Base-by-base conservation (phyloP, 1,284 basidiomycete genomes). In the Cutaneotrichosporon daszewskae region DNA sequence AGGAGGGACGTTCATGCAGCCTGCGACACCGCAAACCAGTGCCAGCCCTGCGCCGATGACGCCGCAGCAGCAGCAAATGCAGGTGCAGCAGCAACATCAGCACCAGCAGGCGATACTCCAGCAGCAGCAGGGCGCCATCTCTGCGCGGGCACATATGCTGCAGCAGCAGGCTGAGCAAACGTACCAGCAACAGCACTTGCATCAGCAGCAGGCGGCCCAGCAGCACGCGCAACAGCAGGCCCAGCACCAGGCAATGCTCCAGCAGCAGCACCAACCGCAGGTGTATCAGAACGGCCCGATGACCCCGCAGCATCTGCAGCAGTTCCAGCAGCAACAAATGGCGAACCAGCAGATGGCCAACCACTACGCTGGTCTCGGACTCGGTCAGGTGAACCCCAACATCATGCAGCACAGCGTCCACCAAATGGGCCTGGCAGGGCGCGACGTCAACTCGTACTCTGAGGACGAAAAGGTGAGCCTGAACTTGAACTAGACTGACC, bases 401-500 rank as follows among this genome's bases (percentile, higher is more conserved):
- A 47, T 68, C n/a, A 66, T 68, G 58, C 47, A 53, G 16, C 45
- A 57, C 27, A 52, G 50, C 6, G 54, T 59, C 24, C 52, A 58
- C 19, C 39, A 41, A 23, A 29, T 63, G 23, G 64, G 64, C 10
- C 37, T 66, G 23, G 45, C 40, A 1, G 63, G 62, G 5, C 53
- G 58, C 24, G 60, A 66, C 37, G 48, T 60, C 12, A 43, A 52
- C 8, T 49, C 45, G n/a, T 42, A 63, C 39, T 40, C 49, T 2
- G 62, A 62, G 19, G 60, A 62, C 10, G 62, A 68, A 13, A 55
- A 53, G 45, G 64, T 63, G 40, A 53, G 60, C 53, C 17, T 31
- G 5, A 7, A 11, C 14, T 31, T 31, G 28, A n/a, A 31, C 28
- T 9, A 7, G 8, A 26, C 11, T 5, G 19, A 16, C 7, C 14